Percentiles rank a stretch among this genome's conserved stretches.
Conservation (phyloP, 148 eudicot species). For the Pouteria glomerata region DNA sequence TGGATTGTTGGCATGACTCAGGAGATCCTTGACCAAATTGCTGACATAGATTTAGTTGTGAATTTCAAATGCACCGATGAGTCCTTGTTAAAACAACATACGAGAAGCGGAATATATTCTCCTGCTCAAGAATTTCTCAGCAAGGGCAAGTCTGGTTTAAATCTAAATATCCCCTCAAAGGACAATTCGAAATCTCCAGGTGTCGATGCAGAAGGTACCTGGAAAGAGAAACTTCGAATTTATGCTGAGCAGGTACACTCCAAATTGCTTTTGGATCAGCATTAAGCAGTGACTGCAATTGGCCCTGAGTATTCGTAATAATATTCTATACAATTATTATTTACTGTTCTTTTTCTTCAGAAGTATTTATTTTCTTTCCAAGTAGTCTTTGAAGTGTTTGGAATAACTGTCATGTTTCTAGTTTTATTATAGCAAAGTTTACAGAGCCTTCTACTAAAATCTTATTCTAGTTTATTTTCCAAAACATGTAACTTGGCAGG, state of each 20-base stretch:
- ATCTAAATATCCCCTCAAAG: slow-evolving; percentile 25
- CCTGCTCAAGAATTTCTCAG: slow-evolving; percentile 27
- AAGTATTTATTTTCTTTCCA: not conserved
- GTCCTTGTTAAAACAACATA: slow-evolving; percentile 27
- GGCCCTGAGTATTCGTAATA: not conserved
- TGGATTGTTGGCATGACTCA: slow-evolving; percentile 22
- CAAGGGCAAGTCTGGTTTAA: slow-evolving; percentile 21
- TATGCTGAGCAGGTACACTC: slow-evolving; percentile 64
- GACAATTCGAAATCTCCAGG: slow-evolving; percentile 26
- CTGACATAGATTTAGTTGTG: slow-evolving; percentile 75
- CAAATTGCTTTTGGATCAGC: not conserved
- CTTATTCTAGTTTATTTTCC: too few species aligned
- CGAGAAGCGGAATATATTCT: slow-evolving; percentile 28
- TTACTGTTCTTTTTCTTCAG: not conserved
- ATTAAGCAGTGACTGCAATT: not conserved
- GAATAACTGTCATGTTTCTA: too few species aligned
- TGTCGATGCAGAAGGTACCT: slow-evolving; percentile 25
- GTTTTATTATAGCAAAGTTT: too few species aligned
- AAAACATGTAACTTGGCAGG: not conserved
- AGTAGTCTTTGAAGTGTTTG: not conserved
- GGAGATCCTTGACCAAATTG: slow-evolving; percentile 85
- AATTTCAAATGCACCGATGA: slow-evolving; percentile 66
- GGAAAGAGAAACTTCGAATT: slow-evolving; percentile 50
- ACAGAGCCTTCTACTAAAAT: not conserved
- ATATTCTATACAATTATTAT: not conserved